Base-by-base conservation (phyloP, 768 basidiomycete genomes). In the Pseudohyphozyma bogoriensis region DNA sequence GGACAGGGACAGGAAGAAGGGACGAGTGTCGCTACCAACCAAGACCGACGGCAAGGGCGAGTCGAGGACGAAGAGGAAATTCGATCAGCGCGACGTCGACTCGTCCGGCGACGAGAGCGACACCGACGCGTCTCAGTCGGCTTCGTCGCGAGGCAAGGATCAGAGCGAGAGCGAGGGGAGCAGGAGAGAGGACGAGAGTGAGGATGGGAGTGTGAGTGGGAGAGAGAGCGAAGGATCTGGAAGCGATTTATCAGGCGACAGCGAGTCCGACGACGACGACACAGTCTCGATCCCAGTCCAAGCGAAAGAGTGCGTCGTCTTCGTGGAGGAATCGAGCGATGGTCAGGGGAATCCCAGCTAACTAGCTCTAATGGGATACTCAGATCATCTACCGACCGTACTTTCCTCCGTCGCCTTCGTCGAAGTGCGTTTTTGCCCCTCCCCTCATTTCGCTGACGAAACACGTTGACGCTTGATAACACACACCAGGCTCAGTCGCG, bases 61-160 rank as follows among this genome's bases (percentile, higher is more conserved):
- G 29, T 26, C 20, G 29, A 28, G 49, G 29, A n/a, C 49, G 4
- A 51, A 51, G 49, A 28, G 13, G 18, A 51, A 35, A n/a, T n/a
- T n/a, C n/a, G n/a, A n/a, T n/a, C n/a, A n/a, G n/a, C n/a, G n/a
- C n/a, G n/a, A n/a, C n/a, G n/a, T n/a, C n/a, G n/a, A n/a, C n/a
- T n/a, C n/a, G n/a, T n/a, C n/a, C n/a, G n/a, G n/a, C n/a, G n/a
- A n/a, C 26, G 50, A 51, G 9, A 36, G 35, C 22, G 50, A 29
- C 2, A 56, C 51, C 18, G 50, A 52, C 15, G 60, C 31, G 22
- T 40, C 24, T n/a, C 45, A 39, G 18, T 56, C 44, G 22, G 64
- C 59, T 22, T 29, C 22, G 15, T 28, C 29, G 22, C 22, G 47
- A 20, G 47, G 18, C 7, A 31, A 31, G 22, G 47, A 20, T 15